Evolutionary conservation across 2,329 filamentous ascomycete species (phyloP).

Genomic region (Pseudocercospora crystallina): DNA sequence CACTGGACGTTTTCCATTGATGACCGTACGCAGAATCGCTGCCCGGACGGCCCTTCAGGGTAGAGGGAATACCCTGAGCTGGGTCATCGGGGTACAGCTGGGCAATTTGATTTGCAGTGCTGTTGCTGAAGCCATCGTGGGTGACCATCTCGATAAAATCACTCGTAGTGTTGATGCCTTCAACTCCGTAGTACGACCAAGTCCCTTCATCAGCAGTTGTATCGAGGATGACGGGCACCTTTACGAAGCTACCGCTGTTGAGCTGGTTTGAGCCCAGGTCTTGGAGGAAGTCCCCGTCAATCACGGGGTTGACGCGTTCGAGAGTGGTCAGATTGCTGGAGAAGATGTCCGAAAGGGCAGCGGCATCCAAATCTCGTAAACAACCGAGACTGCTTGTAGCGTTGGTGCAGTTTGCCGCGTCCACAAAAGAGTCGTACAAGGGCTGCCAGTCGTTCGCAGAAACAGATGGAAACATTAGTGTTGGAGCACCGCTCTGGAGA

Average conservation of each 20-base stretch:
- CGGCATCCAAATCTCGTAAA: constrained; percentile 7
- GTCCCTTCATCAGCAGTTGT: constrained; percentile 76
- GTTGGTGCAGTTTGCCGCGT: neutral
- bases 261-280: constrained; percentile 56
- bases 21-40: no score
- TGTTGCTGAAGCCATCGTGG: constrained; percentile 19
- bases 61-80: constrained; percentile 43
- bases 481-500: constrained; percentile 66
- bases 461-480: no score
- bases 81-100: constrained; percentile 13
- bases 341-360: constrained; percentile 58
- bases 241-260: constrained; percentile 50
- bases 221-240: constrained; percentile 67
- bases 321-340: constrained; percentile 66
- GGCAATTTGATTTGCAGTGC: constrained; percentile 10
- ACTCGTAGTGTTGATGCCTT: constrained; percentile 17
- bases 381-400: neutral
- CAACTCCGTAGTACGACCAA: constrained; percentile 11
- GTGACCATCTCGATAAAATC: constrained; percentile 42
- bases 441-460: no score
- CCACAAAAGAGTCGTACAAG: neutral
- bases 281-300: constrained; percentile 52
- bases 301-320: constrained; percentile 72
- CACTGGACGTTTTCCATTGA: no score
- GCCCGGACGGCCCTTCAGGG: no score